Conservation (phyloP, 2,329 filamentous ascomycete genomes). For the Stagonosporopsis vannaccii region DNA sequence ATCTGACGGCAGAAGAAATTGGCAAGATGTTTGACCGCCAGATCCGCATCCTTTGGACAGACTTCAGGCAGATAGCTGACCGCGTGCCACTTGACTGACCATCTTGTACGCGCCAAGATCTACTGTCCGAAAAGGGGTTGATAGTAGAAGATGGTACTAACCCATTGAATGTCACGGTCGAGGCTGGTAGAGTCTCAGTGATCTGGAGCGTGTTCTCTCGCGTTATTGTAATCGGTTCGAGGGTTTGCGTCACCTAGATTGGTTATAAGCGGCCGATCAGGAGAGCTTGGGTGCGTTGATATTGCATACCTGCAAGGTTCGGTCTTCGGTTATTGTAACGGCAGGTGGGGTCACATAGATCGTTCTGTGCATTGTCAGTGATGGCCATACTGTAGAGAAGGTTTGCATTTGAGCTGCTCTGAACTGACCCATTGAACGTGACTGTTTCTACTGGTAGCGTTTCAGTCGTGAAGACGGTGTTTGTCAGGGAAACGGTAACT, state of each 20-base stretch:
- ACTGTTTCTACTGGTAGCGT: constrained; percentile 3
- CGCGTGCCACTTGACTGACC: not conserved
- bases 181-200: constrained; percentile 1
- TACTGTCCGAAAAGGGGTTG: not conserved
- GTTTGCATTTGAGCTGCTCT: not conserved
- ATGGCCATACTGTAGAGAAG: not conserved
- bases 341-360: constrained; percentile 1
- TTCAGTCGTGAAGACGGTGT: constrained; percentile 2
- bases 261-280: not conserved
- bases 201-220: not conserved
- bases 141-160: not conserved
- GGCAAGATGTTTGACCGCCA: too few relatives aligned
- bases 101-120: not conserved
- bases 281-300: not conserved
- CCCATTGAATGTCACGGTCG: constrained; percentile 7
- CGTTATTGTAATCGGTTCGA: not conserved
- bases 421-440: constrained; percentile 6
- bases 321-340: not conserved
- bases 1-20: too few relatives aligned
- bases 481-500: not conserved
- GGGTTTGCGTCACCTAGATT: not conserved
- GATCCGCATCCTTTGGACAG: too few relatives aligned
- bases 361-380: not conserved
- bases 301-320: not conserved
- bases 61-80: too few relatives aligned